Conservation (phyloP, 2,329 filamentous ascomycete genomes). For the Penicillium hordei region DNA sequence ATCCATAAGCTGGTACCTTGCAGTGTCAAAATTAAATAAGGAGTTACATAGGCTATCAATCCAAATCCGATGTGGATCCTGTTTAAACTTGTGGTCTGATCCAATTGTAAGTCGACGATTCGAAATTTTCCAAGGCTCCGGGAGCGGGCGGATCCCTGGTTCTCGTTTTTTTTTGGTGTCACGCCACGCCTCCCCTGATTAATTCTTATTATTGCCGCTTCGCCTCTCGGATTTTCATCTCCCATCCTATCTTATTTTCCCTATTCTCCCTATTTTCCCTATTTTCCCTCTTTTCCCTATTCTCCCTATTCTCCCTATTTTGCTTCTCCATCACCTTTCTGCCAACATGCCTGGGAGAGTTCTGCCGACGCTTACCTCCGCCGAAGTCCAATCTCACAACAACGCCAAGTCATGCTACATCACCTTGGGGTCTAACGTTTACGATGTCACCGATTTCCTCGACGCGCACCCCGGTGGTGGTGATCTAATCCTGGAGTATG, state of each 20-base stretch:
- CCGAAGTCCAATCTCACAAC: slow-evolving; percentile 80
- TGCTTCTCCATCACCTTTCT: not conserved
- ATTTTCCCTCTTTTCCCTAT: no score
- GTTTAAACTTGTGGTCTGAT: not conserved
- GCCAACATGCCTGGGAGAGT: slow-evolving; percentile 72
- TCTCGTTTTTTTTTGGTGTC: slow-evolving; percentile 14
- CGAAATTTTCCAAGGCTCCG: slow-evolving; percentile 14
- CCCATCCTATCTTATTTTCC: not conserved
- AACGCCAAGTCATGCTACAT: slow-evolving; percentile 86
- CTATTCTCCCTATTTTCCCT: not conserved
- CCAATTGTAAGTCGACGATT: not conserved
- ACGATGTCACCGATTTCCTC: slow-evolving; percentile 90
- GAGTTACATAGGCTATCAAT: not conserved
- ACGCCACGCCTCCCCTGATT: slow-evolving; percentile 27
- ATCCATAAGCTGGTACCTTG: not conserved
- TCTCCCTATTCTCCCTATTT: not conserved
- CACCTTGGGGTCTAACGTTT: slow-evolving; percentile 84
- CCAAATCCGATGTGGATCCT: not conserved
- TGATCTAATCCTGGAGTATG: slow-evolving; percentile 86
- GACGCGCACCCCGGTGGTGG: slow-evolving; percentile 87
- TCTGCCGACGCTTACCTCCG: slow-evolving; percentile 76
- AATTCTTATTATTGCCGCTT: slow-evolving; percentile 8
- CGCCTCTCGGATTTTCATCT: not conserved
- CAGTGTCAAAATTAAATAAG: not conserved
- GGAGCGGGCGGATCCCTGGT: slow-evolving; percentile 18